Evolutionary conservation across 192 early-diverging fungal species (phyloP).

Genomic region (Podila epicladia): DNA sequence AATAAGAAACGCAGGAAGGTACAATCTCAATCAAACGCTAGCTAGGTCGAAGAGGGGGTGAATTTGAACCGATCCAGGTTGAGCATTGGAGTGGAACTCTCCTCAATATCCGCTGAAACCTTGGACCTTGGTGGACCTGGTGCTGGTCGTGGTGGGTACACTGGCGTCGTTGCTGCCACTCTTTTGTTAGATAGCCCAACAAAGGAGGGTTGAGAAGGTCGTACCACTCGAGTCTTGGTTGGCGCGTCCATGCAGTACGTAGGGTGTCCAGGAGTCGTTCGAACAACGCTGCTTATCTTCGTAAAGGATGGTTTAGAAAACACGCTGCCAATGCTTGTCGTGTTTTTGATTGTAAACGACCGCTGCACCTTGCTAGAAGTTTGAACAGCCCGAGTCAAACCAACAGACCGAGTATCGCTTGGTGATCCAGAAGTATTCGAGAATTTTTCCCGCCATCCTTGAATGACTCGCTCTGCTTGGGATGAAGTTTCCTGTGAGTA

Average conservation of each 20-base stretch:
- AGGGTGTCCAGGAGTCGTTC: constrained; percentile 3
- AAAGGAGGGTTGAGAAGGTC: background rate
- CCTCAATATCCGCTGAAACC: constrained; percentile 1
- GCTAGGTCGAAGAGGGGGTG: constrained; percentile 8
- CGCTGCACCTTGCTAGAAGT: background rate
- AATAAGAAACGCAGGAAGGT: background rate
- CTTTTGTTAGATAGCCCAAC: background rate
- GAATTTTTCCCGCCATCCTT: constrained; percentile 44
- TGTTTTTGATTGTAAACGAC: background rate
- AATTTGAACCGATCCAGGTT: constrained; percentile 29
- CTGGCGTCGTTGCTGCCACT: background rate
- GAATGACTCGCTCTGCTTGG: constrained; percentile 31
- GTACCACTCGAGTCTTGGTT: background rate
- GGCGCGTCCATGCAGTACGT: constrained; percentile 5
- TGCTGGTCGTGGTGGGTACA: background rate
- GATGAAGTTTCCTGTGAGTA: background rate
- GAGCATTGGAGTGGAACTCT: background rate
- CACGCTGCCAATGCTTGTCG: background rate
- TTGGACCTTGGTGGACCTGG: too few species aligned
- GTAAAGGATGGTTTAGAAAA: background rate
- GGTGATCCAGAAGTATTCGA: constrained; percentile 8
- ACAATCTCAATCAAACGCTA: background rate
- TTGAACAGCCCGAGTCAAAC: constrained; percentile 29
- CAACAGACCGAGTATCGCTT: background rate
- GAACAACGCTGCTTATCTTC: background rate